These are phyloP conservation scores for Pythium biforme DNA, from an alignment of 352 stramenopile species.

Conservation along the genomic window DNA sequence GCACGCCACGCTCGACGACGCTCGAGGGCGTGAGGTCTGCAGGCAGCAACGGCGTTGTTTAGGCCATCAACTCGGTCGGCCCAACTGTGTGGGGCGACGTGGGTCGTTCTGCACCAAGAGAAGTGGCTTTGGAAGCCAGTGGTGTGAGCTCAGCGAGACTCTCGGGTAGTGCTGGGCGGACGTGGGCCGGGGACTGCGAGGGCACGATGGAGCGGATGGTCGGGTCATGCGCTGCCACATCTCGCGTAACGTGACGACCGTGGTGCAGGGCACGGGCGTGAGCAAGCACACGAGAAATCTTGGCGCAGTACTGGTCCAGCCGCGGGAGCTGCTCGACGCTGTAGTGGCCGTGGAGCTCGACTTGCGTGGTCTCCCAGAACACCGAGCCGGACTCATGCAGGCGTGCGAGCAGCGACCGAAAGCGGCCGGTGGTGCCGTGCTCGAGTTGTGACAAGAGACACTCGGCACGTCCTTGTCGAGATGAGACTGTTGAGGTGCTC, in stretches of 20 bases:
- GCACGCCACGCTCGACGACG: background rate
- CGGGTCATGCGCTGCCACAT: no score
- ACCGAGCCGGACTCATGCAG: background rate
- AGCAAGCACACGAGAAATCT: background rate
- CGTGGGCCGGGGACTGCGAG: no score
- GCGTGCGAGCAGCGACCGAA: background rate
- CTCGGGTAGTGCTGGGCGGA: no score
- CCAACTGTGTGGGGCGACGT: background rate
- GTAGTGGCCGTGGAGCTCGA: constrained; percentile 21
- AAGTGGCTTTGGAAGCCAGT: background rate
- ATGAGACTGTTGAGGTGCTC: no score
- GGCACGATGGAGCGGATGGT: no score
- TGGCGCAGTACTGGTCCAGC: constrained; percentile 3
- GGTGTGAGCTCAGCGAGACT: no score
- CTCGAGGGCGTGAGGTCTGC: background rate
- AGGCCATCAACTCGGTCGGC: background rate
- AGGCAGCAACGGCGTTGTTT: background rate
- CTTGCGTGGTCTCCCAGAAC: constrained; percentile 17
- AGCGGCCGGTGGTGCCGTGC: background rate
- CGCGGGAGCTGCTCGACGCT: constrained; percentile 7
- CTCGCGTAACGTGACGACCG: constrained; percentile 2
- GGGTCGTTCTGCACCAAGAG: background rate
- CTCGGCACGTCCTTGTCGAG: no score
- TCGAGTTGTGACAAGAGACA: no score
- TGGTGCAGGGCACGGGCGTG: constrained; percentile 6